phyloP scores from a whole-genome alignment of 768 basidiomycete species.

The Suillus alpinus region DNA sequence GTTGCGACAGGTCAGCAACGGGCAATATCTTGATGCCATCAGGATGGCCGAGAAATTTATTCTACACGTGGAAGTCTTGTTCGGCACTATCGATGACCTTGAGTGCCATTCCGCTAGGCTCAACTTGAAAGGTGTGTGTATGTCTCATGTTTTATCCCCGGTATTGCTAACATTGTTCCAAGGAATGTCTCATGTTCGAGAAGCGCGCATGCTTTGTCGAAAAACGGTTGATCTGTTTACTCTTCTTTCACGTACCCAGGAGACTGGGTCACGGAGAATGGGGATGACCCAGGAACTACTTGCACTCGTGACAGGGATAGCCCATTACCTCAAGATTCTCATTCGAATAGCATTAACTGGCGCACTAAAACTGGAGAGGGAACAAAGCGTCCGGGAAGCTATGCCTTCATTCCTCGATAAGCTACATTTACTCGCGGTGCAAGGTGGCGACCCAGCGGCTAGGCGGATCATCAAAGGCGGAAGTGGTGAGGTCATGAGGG shows the following conservation, averaged over 20 bases:
- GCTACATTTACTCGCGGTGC: conserved; percentile 85
- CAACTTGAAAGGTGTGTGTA: conserved; percentile 75
- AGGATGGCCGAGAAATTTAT: conserved; percentile 99
- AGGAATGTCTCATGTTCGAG: conserved; percentile 98
- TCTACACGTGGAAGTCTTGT: conserved; percentile 95
- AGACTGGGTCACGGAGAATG: conserved; percentile 85
- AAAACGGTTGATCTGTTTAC: conserved; percentile 99
- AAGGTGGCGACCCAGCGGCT: conserved; percentile 77
- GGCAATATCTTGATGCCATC: conserved; percentile 94
- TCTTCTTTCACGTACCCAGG: conserved; percentile 91
- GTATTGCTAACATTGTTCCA: conserved; percentile 14
- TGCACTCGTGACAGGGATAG: conserved; percentile 96
- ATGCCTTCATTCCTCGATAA: conserved; percentile 91
- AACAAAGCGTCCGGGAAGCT: conserved; percentile 77
- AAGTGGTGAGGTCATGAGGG: conserved; percentile 56
- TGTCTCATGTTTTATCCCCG: not conserved
- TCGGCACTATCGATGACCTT: conserved; percentile 95
- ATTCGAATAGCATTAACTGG: conserved; percentile 97
- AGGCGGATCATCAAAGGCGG: conserved; percentile 73
- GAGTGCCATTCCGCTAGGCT: conserved; percentile 82
- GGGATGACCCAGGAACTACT: conserved; percentile 97
- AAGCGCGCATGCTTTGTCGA: conserved; percentile 97
- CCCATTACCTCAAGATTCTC: conserved; percentile 98
- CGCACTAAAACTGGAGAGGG: conserved; percentile 91
- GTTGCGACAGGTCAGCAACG: conserved; percentile 95